These are phyloP conservation scores for Picochlorum sp. DNA, from an alignment of 139 green algal genomes.

Conservation along the genomic window DNA sequence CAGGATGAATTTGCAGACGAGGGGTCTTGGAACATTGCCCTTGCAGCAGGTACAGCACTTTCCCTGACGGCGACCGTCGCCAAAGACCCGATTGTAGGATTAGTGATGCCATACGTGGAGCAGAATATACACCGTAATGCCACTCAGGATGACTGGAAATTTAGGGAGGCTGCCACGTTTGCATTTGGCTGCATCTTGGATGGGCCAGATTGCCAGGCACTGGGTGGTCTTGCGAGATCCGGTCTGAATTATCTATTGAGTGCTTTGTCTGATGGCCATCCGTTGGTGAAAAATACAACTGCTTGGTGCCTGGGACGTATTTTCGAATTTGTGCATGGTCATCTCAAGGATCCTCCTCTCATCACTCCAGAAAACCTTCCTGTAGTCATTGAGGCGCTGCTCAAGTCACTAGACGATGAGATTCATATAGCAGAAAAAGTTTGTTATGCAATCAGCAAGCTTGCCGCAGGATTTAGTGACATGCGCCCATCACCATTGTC, in stretches of 20 bases:
- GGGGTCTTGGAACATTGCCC: conserved; percentile 80
- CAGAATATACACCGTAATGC: conserved; percentile 73
- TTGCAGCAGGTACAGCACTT: conserved; percentile 87
- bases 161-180: conserved; percentile 89
- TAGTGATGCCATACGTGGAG: conserved; percentile 79
- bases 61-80: conserved; percentile 64
- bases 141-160: conserved; percentile 72
- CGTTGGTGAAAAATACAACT: conserved; percentile 85
- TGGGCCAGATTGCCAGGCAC: conserved; percentile 53
- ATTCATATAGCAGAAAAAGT: conserved; percentile 79
- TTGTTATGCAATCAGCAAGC: conserved; percentile 75
- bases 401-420: conserved; percentile 60
- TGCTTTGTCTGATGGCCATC: conserved; percentile 68
- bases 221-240: conserved; percentile 56
- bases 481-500: conserved; percentile 54
- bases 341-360: conserved; percentile 28
- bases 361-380: conserved; percentile 47
- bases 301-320: conserved; percentile 91
- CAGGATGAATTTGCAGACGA: conserved; percentile 94
- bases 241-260: conserved; percentile 68
- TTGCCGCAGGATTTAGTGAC: conserved; percentile 62
- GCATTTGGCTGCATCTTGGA: conserved; percentile 95
- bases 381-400: conserved; percentile 54
- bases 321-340: conserved; percentile 85
- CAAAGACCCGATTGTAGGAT: conserved; percentile 65